Conservation (phyloP, 495 filamentous ascomycete species). For the Sphaerosporella brunnea region DNA sequence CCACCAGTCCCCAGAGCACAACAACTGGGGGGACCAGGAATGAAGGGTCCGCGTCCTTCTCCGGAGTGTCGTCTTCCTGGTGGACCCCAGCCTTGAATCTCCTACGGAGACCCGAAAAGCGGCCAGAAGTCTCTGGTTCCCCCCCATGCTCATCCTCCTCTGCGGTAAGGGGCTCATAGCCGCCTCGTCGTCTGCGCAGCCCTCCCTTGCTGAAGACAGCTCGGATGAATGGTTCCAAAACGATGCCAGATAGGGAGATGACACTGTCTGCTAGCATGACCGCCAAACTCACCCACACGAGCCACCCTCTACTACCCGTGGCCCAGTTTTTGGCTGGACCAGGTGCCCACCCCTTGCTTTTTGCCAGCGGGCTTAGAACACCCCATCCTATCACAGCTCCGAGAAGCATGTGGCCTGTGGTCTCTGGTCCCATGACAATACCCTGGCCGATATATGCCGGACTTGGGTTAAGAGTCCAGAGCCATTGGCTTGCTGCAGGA, state of each 20-base stretch:
- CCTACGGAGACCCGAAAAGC: not conserved
- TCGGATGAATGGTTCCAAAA: conserved; percentile 31
- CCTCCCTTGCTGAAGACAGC: conserved; percentile 24
- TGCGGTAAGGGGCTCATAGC: conserved; percentile 12
- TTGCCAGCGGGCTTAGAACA: conserved; percentile 73
- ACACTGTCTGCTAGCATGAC: conserved; percentile 94
- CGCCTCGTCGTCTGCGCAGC: not conserved
- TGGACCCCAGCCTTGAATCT: conserved; percentile 5
- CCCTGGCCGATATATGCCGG: conserved; percentile 83
- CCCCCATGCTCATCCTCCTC: not conserved
- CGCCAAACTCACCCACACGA: conserved; percentile 84
- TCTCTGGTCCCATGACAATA: conserved; percentile 76
- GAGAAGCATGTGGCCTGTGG: conserved; percentile 87
- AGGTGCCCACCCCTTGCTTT: conserved; percentile 71
- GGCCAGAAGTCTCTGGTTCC: not conserved
- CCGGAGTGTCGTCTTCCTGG: conserved; percentile 22
- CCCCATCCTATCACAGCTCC: conserved; percentile 86
- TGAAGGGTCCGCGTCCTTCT: conserved; percentile 62
- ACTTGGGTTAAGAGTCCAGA: conserved; percentile 92
- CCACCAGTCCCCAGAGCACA: conserved; percentile 52
- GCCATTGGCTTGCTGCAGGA: conserved; percentile 57
- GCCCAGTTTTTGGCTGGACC: conserved; percentile 76
- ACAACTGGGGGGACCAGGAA: conserved; percentile 60
- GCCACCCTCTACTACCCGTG: conserved; percentile 88
- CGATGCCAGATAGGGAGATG: conserved; percentile 67